A percentile compares a stretch with the other conserved stretches of the same genome.
These are phyloP conservation scores for Botryotinia convoluta DNA, from an alignment of 2,329 filamentous ascomycete genomes.

Conservation along the genomic window DNA sequence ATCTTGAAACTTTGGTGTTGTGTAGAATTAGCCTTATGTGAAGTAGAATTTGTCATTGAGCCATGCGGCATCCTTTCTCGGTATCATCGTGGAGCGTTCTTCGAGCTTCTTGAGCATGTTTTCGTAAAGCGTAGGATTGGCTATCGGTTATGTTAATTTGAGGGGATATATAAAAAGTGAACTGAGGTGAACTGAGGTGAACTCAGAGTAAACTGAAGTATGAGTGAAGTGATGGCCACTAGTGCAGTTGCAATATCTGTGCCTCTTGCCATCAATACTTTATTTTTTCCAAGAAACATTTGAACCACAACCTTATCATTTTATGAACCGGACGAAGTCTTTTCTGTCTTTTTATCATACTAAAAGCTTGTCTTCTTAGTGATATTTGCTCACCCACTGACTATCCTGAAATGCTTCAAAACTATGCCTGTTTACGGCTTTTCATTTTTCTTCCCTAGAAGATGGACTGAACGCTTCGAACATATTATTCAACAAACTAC, in stretches of 20 bases:
- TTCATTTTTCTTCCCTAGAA: not conserved
- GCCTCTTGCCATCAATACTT: not conserved
- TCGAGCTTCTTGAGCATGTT: too few species aligned
- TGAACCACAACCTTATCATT: not conserved
- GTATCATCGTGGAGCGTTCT: not conserved
- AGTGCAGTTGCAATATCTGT: not conserved
- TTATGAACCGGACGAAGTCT: too few species aligned
- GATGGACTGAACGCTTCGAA: not conserved
- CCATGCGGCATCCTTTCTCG: too few species aligned
- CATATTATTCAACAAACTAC: not conserved
- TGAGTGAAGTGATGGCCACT: not conserved
- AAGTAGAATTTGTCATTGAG: too few species aligned
- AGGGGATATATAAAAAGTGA: too few species aligned
- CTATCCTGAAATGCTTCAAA: not conserved
- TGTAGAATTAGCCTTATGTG: too few species aligned
- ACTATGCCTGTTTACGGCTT: not conserved
- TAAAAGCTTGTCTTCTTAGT: not conserved
- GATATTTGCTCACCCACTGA: not conserved
- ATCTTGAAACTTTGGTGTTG: too few species aligned
- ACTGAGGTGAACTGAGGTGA: not conserved
- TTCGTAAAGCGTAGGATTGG: too few species aligned
- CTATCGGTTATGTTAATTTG: too few species aligned
- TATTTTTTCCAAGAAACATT: too few species aligned
- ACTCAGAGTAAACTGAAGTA: not conserved
- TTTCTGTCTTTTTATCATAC: not conserved